Conservation (phyloP, 2,329 filamentous ascomycete genomes). For the Monascus ruber region DNA sequence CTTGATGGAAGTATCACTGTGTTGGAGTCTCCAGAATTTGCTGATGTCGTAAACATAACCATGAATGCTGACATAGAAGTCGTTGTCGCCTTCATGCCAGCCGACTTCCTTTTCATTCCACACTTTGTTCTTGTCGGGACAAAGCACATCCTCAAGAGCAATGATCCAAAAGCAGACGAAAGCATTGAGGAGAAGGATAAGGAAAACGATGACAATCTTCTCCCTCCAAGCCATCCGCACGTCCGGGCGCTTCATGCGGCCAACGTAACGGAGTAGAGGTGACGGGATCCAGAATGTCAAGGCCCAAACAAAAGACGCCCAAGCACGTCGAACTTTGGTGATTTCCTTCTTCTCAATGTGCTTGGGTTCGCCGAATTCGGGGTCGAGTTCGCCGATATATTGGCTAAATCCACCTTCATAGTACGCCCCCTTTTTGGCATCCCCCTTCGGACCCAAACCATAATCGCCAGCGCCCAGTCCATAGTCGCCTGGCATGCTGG, state of each 20-base stretch:
- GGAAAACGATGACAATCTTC: conserved; percentile 69
- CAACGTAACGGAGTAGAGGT: conserved; percentile 63
- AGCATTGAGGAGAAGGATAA: conserved; percentile 74
- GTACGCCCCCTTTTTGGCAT: conserved; percentile 58
- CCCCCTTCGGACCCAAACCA: conserved; percentile 76
- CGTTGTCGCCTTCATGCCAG: conserved; percentile 57
- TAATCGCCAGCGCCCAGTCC: conserved; percentile 57
- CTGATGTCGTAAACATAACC: conserved; percentile 87
- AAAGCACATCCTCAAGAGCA: conserved; percentile 70
- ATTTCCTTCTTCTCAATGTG: conserved; percentile 60
- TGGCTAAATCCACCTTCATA: conserved; percentile 58
- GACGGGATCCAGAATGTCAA: conserved; percentile 94
- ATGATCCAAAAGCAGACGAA: conserved; percentile 87
- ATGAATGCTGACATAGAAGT: conserved; percentile 79
- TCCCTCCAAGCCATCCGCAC: conserved; percentile 97
- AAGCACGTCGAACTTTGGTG: conserved; percentile 54
- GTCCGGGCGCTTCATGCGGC: conserved; percentile 94
- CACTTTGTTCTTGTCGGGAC: conserved; percentile 82
- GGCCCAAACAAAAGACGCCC: conserved; percentile 74
- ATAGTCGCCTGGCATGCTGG: conserved; percentile 34
- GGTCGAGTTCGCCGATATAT: conserved; percentile 59
- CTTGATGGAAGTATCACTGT: conserved; percentile 61
- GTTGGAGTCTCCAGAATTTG: conserved; percentile 74
- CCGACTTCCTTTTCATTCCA: conserved; percentile 64
- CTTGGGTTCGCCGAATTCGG: conserved; percentile 66